Percentiles rank a stretch among this genome's conserved stretches.
Evolutionary conservation across 108 stramenopile species (phyloP).

Genomic region (Ochromonas danica): DNA sequence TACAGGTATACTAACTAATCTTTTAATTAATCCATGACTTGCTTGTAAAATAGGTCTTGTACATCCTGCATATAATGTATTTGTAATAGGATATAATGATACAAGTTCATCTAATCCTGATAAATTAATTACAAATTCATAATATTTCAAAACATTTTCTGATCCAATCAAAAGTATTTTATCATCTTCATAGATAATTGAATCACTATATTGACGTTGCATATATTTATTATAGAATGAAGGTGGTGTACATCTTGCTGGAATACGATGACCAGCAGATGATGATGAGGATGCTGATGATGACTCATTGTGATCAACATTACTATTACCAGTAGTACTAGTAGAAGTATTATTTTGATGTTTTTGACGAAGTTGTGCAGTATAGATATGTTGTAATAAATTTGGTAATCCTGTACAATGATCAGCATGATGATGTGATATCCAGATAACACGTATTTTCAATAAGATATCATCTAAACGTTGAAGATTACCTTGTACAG

Average conservation of each 20-base stretch:
- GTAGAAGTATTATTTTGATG: neutral
- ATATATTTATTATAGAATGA: no score
- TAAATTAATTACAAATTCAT: neutral
- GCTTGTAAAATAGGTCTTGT: neutral
- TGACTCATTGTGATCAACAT: neutral
- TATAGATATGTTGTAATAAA: conserved; percentile 62
- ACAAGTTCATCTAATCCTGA: conserved; percentile 3
- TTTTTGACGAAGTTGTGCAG: conserved; percentile 37
- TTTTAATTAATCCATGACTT: neutral
- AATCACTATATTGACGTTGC: no score
- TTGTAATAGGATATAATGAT: neutral
- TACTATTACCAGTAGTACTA: no score
- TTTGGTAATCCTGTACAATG: conserved; percentile 87
- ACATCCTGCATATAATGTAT: neutral
- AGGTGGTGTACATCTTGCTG: no score
- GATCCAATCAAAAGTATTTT: neutral
- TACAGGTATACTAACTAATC: neutral
- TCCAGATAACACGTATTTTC: conserved; percentile 78
- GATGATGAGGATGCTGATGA: neutral
- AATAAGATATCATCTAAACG: conserved; percentile 21
- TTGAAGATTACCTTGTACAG: neutral
- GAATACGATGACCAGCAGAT: neutral
- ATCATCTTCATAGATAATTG: neutral
- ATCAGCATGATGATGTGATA: conserved; percentile 96
- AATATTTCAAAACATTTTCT: neutral